Percentiles rank a stretch among this genome's conserved stretches.
phyloP scores from a whole-genome alignment of 371 early-diverging fungal genomes.

The Mucor sp. region DNA sequence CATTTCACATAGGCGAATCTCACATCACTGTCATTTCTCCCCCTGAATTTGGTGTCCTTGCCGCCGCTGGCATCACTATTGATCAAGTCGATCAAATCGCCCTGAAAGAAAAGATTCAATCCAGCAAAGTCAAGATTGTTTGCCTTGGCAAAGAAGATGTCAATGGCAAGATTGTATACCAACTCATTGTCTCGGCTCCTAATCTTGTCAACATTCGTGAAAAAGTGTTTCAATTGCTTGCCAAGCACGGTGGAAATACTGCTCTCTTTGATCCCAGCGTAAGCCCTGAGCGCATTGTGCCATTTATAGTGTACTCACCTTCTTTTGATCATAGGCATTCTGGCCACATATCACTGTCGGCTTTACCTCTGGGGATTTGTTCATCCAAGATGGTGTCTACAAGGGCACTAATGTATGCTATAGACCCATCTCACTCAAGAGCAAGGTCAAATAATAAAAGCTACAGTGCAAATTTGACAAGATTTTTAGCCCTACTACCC shows the following conservation, averaged over 20 bases:
- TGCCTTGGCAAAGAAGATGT: conserved; percentile 70
- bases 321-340: conserved; percentile 42
- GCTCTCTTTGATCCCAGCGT: conserved; percentile 58
- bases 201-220: conserved; percentile 51
- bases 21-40: conserved; percentile 80
- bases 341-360: conserved; percentile 80
- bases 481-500: too few species aligned
- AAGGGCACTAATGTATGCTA: conserved; percentile 77
- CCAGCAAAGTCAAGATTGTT: conserved; percentile 49
- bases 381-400: conserved; percentile 69
- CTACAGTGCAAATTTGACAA: too few species aligned
- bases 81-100: conserved; percentile 71
- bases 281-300: conserved; percentile 1
- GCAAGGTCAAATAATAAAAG: neutral
- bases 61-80: conserved; percentile 69
- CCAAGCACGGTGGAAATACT: conserved; percentile 59
- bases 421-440: conserved; percentile 20
- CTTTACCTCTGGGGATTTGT: conserved; percentile 65
- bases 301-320: neutral
- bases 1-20: conserved; percentile 57
- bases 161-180: conserved; percentile 38
- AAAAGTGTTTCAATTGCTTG: conserved; percentile 53
- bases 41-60: conserved; percentile 68
- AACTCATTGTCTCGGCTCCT: conserved; percentile 40
- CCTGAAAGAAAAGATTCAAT: conserved; percentile 54